Base-by-base conservation (phyloP, 768 basidiomycete genomes). In the Thelephora aurantiotincta region DNA sequence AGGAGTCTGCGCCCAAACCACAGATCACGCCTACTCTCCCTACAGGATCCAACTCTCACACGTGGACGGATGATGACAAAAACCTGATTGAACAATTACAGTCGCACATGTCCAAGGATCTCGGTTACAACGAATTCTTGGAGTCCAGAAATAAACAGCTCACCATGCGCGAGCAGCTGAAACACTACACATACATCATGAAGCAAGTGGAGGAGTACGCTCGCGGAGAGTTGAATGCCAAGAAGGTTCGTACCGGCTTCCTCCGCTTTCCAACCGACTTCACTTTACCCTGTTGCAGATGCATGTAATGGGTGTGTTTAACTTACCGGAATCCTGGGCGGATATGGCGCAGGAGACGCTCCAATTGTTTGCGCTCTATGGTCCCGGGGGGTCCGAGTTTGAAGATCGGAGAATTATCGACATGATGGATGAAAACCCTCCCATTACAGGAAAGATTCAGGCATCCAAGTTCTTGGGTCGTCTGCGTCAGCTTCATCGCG, bases 161-260 rank as follows among this genome's bases (percentile, higher is more conserved):
- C 2, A 47, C 46, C 26, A 51, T 60, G 46, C 33, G 51, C 35
- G 46, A 55, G 49, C 56, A 55, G 50, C 51, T 61, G 6, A 33
- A 76, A 48, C 72, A 74, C 54, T 83, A 76, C 51, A 56, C 57
- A 13, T 72, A 77, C 54, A 68, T 82, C 36, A 68, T 76, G 51
- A 57, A 66, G 30, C 67, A 72, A 59, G 59, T 74, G 26, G 68
- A 74, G 55, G 58, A 62, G 33, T 63, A 60, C 4, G 67, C 65
- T 0, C 61, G 62, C 7, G 58, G 48, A 26, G 54, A 47, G 16
- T 47, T 49, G n/a, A 72, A 82, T 18, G 62, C 71, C 49, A 69
- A 68, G 62, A 78, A 78, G 50, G 52, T 67, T 53, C 2, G 36
- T 6, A 7, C 12, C 43, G 48, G 42, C 18, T n/a, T 23, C 45